phyloP scores from a whole-genome alignment of 228 moss, liverwort and hornwort species.

The Sphagnum fallax region DNA sequence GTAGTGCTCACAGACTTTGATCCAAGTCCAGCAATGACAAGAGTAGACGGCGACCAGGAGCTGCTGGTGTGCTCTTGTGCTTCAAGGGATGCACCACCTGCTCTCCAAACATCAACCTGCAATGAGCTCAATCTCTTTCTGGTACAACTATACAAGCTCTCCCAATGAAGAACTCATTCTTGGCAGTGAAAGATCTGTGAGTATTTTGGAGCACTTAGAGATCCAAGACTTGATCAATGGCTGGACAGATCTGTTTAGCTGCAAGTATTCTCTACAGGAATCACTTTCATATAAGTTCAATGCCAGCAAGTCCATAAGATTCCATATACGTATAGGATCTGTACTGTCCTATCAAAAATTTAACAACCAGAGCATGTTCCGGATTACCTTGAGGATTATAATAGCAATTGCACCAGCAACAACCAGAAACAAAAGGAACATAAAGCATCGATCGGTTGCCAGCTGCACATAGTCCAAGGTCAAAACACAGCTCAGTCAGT shows the following conservation, averaged over 20 bases:
- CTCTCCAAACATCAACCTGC: neutral
- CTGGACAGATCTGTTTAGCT: neutral
- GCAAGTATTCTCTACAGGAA: conserved; percentile 2
- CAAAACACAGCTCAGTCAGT: neutral
- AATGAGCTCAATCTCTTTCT: neutral
- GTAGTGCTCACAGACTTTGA: neutral
- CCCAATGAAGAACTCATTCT: neutral
- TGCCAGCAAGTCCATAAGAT: conserved; percentile 10
- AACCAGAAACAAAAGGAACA: conserved; percentile 77
- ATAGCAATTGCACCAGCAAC: conserved; percentile 79
- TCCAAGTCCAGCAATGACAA: conserved; percentile 8
- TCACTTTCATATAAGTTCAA: conserved; percentile 19
- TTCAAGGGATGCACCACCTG: conserved; percentile 4
- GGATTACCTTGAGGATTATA: conserved; percentile 75
- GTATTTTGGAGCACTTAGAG: neutral
- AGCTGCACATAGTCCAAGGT: conserved; percentile 38
- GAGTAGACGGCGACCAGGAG: conserved; percentile 3
- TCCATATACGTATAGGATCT: conserved; percentile 15
- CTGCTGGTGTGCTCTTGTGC: neutral
- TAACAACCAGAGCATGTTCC: too few relatives aligned
- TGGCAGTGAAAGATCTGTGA: neutral
- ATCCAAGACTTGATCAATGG: neutral
- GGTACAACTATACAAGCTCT: neutral
- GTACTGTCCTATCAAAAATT: conserved; percentile 9
- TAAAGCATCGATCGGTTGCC: conserved; percentile 90